Percentiles rank a stretch among this genome's conserved stretches.
phyloP scores from a whole-genome alignment of 108 stramenopile species.

The Cyclotella sp. region DNA sequence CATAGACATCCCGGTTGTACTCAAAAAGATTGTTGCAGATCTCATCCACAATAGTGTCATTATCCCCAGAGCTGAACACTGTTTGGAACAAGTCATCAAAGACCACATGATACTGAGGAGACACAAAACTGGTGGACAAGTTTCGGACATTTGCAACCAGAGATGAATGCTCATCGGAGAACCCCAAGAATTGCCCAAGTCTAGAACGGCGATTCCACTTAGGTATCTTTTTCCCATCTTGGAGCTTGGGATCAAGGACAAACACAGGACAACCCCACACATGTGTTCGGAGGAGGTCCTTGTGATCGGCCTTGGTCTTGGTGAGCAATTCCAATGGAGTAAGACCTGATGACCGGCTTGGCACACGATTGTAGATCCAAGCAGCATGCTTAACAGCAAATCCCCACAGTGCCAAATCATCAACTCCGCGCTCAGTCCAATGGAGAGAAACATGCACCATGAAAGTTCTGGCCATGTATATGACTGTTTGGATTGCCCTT shows the following conservation, averaged over 20 bases:
- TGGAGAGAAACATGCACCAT: conserved; percentile 46
- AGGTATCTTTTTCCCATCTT: conserved; percentile 53
- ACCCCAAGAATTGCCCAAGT: conserved; percentile 46
- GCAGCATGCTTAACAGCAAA: conserved; percentile 55
- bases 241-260: conserved; percentile 46
- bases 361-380: conserved; percentile 45
- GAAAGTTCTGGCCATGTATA: conserved; percentile 37
- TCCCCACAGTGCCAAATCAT: conserved; percentile 46
- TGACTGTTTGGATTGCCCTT: not conserved
- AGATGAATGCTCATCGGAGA: conserved; percentile 32
- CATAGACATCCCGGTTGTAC: not conserved
- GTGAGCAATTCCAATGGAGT: conserved; percentile 34
- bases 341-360: not conserved
- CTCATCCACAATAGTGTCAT: not conserved
- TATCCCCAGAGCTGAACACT: conserved; percentile 2
- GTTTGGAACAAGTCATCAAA: conserved; percentile 58
- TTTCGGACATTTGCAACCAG: conserved; percentile 36
- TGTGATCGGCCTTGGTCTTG: conserved; percentile 2
- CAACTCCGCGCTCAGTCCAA: conserved; percentile 31
- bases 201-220: conserved; percentile 48
- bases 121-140: conserved; percentile 37
- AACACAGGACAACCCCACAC: conserved; percentile 53
- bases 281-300: conserved; percentile 17
- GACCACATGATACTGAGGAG: conserved; percentile 60
- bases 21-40: not conserved